phyloP scores from a whole-genome alignment of 345 rosid species.

The Rhizophora apiculata region DNA sequence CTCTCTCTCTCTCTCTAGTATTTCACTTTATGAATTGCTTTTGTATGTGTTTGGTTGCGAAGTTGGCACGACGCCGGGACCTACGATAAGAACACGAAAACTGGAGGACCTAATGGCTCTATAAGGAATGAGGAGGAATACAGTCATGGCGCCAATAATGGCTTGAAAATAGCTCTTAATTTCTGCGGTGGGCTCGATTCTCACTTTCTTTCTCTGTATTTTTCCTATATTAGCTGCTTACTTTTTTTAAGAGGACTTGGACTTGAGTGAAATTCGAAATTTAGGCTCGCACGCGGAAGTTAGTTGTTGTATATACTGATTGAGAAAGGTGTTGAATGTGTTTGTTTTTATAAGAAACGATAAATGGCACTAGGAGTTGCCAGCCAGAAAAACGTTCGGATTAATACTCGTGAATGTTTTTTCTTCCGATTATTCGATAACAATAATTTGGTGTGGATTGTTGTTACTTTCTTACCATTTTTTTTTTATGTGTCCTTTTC shows the following conservation, averaged over 20 bases:
- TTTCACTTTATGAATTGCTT: not conserved
- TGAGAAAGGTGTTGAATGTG: no score
- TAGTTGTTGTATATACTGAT: not conserved
- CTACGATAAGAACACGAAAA: conserved; percentile 68
- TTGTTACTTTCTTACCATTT: not conserved
- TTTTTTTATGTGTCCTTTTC: not conserved
- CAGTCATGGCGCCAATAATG: conserved; percentile 68
- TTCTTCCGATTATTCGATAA: no score
- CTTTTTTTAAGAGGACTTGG: not conserved
- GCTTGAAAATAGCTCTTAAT: conserved; percentile 73
- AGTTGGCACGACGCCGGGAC: conserved; percentile 99
- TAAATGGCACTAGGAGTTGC: no score
- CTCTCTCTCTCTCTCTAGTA: not conserved
- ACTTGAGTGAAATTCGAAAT: not conserved
- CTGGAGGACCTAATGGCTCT: conserved; percentile 95
- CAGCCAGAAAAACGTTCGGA: no score
- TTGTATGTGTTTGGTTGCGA: conserved; percentile 13
- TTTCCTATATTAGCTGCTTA: not conserved
- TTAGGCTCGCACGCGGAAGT: not conserved
- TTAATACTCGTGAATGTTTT: no score
- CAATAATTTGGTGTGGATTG: not conserved
- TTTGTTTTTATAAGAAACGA: no score
- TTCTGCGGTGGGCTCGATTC: conserved; percentile 55
- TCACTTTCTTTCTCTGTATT: not conserved
- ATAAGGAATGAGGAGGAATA: conserved; percentile 80